These are phyloP conservation scores for Actinomortierella ambigua DNA, from an alignment of 371 early-diverging fungal species.

Conservation along the genomic window DNA sequence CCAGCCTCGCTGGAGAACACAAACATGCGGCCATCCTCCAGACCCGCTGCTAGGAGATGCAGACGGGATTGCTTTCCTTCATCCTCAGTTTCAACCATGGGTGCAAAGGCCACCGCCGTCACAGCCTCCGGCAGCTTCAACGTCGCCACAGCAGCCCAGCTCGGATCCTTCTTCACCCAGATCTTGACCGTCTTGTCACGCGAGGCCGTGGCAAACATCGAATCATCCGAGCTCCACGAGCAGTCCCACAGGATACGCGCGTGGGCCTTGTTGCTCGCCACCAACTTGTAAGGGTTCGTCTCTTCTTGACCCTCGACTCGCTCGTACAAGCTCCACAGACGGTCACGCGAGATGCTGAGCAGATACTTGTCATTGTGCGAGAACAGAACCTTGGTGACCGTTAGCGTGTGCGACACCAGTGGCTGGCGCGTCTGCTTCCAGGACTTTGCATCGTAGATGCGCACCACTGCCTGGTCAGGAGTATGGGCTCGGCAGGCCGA, in stretches of 20 bases:
- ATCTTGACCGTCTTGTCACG: conserved; percentile 91
- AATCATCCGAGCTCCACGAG: conserved; percentile 80
- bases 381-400: conserved; percentile 84
- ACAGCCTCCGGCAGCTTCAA: conserved; percentile 77
- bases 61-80: background rate
- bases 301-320: conserved; percentile 48
- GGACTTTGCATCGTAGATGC: conserved; percentile 70
- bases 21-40: conserved; percentile 80
- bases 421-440: conserved; percentile 74
- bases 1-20: conserved; percentile 48
- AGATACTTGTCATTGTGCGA: conserved; percentile 76
- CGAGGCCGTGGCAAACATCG: conserved; percentile 87
- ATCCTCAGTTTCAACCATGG: conserved; percentile 20
- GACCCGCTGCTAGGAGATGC: conserved; percentile 78
- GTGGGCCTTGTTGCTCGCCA: conserved; percentile 79
- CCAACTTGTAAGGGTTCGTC: conserved; percentile 61
- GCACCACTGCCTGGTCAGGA: conserved; percentile 77
- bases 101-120: conserved; percentile 83
- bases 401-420: conserved; percentile 79
- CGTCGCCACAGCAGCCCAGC: conserved; percentile 54
- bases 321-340: conserved; percentile 84
- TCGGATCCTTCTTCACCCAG: conserved; percentile 55
- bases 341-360: conserved; percentile 88
- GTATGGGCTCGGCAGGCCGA: conserved; percentile 82
- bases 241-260: conserved; percentile 95